Conservation (phyloP, 108 stramenopile genomes). For the Nannochloropsis salina region DNA sequence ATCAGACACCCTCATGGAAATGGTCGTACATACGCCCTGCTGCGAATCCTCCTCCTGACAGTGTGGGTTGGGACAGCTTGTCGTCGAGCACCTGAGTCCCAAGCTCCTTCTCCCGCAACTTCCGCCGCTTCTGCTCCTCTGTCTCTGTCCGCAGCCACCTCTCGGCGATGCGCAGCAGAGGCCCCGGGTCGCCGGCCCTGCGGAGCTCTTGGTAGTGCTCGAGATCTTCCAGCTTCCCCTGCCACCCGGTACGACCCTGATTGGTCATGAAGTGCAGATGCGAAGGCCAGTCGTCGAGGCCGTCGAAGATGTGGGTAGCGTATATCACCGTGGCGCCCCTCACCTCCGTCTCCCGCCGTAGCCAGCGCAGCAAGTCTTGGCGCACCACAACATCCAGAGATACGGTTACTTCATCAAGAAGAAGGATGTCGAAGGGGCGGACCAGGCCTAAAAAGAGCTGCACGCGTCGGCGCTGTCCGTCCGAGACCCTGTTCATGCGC, state of each 20-base stretch:
- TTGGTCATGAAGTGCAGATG: slow-evolving; percentile 57
- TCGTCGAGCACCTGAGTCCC: slow-evolving; percentile 18
- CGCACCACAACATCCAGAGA: slow-evolving; percentile 90
- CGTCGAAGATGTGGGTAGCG: slow-evolving; percentile 98
- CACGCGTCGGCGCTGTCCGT: slow-evolving; percentile 87
- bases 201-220: slow-evolving; percentile 47
- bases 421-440: slow-evolving; percentile 84
- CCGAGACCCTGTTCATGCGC: slow-evolving; percentile 85
- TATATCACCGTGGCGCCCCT: slow-evolving; percentile 89
- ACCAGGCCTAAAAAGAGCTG: slow-evolving; percentile 89
- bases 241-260: slow-evolving; percentile 53
- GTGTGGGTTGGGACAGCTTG: neutral
- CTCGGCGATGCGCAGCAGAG: slow-evolving; percentile 36
- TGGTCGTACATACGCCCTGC: neutral
- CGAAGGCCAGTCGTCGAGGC: slow-evolving; percentile 73
- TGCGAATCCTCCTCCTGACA: slow-evolving; percentile 13
- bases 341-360: slow-evolving; percentile 78
- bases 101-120: slow-evolving; percentile 3
- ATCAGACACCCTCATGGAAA: neutral
- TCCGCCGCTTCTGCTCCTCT: slow-evolving; percentile 16
- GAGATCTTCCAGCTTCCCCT: slow-evolving; percentile 51
- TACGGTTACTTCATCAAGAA: slow-evolving; percentile 95
- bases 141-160: slow-evolving; percentile 33
- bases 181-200: slow-evolving; percentile 26
- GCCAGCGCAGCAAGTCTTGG: slow-evolving; percentile 81